phyloP scores from a whole-genome alignment of 2,329 filamentous ascomycete species.

The Beauveria australis region DNA sequence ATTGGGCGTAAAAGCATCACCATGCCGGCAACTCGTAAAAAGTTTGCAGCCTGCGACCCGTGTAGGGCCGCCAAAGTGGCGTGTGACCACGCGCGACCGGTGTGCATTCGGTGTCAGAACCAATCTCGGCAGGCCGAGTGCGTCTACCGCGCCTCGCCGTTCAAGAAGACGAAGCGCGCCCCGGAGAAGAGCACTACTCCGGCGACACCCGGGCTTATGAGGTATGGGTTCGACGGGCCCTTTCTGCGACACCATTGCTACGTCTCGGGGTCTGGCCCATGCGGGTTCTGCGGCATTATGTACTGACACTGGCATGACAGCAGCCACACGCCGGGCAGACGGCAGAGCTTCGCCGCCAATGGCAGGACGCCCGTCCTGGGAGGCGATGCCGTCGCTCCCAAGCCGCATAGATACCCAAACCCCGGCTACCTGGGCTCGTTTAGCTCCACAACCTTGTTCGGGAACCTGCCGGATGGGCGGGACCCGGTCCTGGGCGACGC shows the following conservation, averaged over 20 bases:
- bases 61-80: slow-evolving; percentile 21
- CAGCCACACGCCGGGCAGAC: slow-evolving; percentile 4
- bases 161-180: slow-evolving; percentile 14
- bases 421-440: slow-evolving; percentile 9
- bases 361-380: not conserved
- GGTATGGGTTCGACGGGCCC: not conserved
- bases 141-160: slow-evolving; percentile 15
- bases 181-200: slow-evolving; percentile 8
- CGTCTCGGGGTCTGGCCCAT: not conserved
- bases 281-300: not conserved
- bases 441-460: slow-evolving; percentile 15
- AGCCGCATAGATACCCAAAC: slow-evolving; percentile 7
- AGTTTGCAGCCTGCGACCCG: slow-evolving; percentile 19
- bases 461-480: slow-evolving; percentile 5
- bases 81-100: slow-evolving; percentile 19
- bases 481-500: not conserved
- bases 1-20: not conserved
- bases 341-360: not conserved
- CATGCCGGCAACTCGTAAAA: slow-evolving; percentile 8
- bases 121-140: slow-evolving; percentile 11
- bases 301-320: not conserved
- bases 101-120: slow-evolving; percentile 19
- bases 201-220: not conserved
- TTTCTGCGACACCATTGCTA: not conserved
- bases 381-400: slow-evolving; percentile 1